phyloP scores from a whole-genome alignment of 805 yeast species.

The Candida tibetensis region DNA sequence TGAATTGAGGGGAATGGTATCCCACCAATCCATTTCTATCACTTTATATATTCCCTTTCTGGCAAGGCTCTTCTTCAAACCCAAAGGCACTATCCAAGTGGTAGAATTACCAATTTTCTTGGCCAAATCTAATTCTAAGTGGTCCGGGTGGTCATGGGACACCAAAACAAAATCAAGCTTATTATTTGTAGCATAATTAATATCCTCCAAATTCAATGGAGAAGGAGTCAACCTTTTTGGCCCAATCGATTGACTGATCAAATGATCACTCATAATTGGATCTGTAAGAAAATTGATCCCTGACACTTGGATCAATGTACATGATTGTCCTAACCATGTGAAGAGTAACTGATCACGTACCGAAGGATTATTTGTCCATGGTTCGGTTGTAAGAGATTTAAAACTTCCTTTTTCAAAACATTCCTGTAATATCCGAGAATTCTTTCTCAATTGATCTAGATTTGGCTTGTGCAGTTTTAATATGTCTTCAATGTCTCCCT shows the following conservation, averaged over 20 bases:
- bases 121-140: constrained; percentile 67
- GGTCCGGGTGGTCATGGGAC: constrained; percentile 96
- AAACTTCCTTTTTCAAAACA: constrained; percentile 23
- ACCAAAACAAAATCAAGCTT: constrained; percentile 71
- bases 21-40: constrained; percentile 94
- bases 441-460: constrained; percentile 40
- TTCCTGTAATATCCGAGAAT: constrained; percentile 26
- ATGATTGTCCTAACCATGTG: constrained; percentile 95
- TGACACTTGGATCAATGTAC: constrained; percentile 68
- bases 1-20: constrained; percentile 37
- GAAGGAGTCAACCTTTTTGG: constrained; percentile 82
- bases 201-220: constrained; percentile 62
- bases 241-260: constrained; percentile 64
- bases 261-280: constrained; percentile 69
- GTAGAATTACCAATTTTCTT: constrained; percentile 50
- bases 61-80: constrained; percentile 60
- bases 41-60: constrained; percentile 58
- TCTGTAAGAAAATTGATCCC: constrained; percentile 80
- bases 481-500: constrained; percentile 49
- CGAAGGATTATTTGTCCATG: constrained; percentile 24
- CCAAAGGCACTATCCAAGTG: constrained; percentile 86
- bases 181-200: constrained; percentile 48
- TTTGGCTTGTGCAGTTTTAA: constrained; percentile 65
- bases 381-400: constrained; percentile 10
- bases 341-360: constrained; percentile 52